Base-by-base conservation (phyloP, 371 early-diverging fungal genomes). In the Syncephalastrum racemosum region DNA sequence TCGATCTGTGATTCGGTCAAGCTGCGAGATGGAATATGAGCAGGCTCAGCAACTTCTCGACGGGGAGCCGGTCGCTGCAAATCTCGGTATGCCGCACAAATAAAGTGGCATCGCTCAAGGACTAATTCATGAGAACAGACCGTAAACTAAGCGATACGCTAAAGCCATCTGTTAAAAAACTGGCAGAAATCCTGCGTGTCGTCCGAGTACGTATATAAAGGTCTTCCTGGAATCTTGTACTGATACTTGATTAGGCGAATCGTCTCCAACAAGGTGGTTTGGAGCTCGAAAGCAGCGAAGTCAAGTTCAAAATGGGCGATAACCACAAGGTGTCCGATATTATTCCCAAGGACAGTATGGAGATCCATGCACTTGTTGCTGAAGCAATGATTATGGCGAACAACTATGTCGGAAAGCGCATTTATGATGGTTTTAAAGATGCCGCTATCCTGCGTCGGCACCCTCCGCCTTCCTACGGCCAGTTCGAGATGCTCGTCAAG, bases 311-410 rank as follows among this genome's bases (percentile, higher is more conserved):
- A 50, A 84, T 88, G 25, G 75, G 78, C 14, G 78, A 80, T 12
- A 77, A 81, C 15, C 72, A 81, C n/a, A 74, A 77, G 18, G 75
- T 90, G 40, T 75, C 84, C 8, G 89, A 86, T 63, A 81, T 88
- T 53, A 74, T 89, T 23, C 87, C 93, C 2, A 94, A 95, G 61
- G 76, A 84, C 53, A 74, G 88, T 14, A 81, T 90, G 67, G 95
- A 95, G 58, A 92, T 97, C 14, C 95, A 98, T 73, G 88, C 89
- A 6, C 77, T 99, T 10, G 94, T 99, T 22, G 99, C 99, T 62
- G 99, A 99, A 75, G 96, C 98, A 56, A 99, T 99, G 99, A 85
- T 99, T 60, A 80, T 99, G 57, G 99, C 99, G 18, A 99, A 99
- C 71, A 83, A 90, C 1, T 85, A 86, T 6, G 98, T 99, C 2